These are phyloP conservation scores for Hypoxylon sp. DNA, from an alignment of 2,329 filamentous ascomycete genomes.

Conservation along the genomic window DNA sequence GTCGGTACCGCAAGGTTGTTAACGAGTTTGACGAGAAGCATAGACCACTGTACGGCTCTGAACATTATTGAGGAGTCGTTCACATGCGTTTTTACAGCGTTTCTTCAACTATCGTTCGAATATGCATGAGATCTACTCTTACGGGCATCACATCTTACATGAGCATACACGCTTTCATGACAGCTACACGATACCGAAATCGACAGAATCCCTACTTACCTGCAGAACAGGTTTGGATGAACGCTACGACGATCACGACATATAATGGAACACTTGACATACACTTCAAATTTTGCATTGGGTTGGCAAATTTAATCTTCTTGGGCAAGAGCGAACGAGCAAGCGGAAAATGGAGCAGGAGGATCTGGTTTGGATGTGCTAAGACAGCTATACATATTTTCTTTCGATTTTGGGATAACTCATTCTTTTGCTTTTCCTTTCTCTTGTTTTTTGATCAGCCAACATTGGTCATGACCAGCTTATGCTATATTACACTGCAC, in stretches of 20 bases:
- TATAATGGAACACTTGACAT: not conserved
- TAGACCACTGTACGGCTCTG: constrained; percentile 31
- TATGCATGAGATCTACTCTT: too few species aligned
- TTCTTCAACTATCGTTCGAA: too few species aligned
- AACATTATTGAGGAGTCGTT: constrained; percentile 9
- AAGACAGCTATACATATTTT: constrained; percentile 15
- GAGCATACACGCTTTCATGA: not conserved
- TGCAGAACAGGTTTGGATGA: constrained; percentile 2
- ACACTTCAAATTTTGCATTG: constrained; percentile 19
- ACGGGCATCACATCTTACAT: too few species aligned
- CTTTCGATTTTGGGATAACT: constrained; percentile 4
- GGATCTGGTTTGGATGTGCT: constrained; percentile 10
- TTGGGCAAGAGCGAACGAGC: constrained; percentile 17
- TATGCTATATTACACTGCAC: not conserved
- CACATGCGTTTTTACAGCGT: not conserved
- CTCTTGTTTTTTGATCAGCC: not conserved
- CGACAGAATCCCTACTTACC: not conserved
- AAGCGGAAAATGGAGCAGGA: constrained; percentile 16
- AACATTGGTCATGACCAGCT: constrained; percentile 14
- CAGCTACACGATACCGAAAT: not conserved
- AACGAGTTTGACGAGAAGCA: constrained; percentile 38
- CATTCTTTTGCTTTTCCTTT: constrained; percentile 9
- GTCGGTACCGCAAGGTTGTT: constrained; percentile 34
- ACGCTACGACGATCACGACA: constrained; percentile 7
- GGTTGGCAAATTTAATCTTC: constrained; percentile 16